Conservation (phyloP, 2,329 filamentous ascomycete genomes). For the Clonostachys rhizophaga region DNA sequence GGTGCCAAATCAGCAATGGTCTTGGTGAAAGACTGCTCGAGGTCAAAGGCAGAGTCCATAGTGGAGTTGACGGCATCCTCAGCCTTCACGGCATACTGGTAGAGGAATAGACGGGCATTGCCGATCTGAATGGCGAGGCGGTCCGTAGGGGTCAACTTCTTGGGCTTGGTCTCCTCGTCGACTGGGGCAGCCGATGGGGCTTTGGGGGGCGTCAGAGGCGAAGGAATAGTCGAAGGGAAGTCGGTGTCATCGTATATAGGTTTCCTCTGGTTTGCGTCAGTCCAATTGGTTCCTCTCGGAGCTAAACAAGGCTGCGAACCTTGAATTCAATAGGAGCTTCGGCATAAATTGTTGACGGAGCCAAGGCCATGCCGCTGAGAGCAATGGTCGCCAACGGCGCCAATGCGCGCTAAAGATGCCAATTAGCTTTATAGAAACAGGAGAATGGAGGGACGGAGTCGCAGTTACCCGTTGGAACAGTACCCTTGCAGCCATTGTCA, state of each 20-base stretch:
- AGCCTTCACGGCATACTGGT: constrained; percentile 66
- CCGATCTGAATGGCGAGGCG: constrained; percentile 81
- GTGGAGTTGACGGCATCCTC: constrained; percentile 81
- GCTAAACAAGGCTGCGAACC: constrained; percentile 11
- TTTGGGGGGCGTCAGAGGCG: constrained; percentile 10
- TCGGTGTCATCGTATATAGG: constrained; percentile 79
- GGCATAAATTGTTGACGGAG: constrained; percentile 42
- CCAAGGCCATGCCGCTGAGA: constrained; percentile 40
- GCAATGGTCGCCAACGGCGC: constrained; percentile 50
- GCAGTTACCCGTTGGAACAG: constrained; percentile 48
- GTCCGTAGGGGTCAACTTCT: constrained; percentile 77
- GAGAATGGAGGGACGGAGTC: not conserved
- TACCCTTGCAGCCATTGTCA: constrained; percentile 56
- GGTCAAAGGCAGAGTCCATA: constrained; percentile 74
- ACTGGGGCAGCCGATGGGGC: constrained; percentile 14
- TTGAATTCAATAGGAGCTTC: constrained; percentile 37
- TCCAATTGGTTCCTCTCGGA: not conserved
- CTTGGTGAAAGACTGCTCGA: constrained; percentile 85
- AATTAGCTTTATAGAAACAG: constrained; percentile 16
- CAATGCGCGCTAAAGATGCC: constrained; percentile 36
- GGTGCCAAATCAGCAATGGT: constrained; percentile 88
- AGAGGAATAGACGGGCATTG: constrained; percentile 72
- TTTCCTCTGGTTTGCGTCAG: constrained; percentile 36
- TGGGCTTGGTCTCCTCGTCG: constrained; percentile 23
- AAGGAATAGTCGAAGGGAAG: constrained; percentile 27